Base-by-base conservation (phyloP, 2,329 filamentous ascomycete genomes). In the Cordyceps pruinosa region DNA sequence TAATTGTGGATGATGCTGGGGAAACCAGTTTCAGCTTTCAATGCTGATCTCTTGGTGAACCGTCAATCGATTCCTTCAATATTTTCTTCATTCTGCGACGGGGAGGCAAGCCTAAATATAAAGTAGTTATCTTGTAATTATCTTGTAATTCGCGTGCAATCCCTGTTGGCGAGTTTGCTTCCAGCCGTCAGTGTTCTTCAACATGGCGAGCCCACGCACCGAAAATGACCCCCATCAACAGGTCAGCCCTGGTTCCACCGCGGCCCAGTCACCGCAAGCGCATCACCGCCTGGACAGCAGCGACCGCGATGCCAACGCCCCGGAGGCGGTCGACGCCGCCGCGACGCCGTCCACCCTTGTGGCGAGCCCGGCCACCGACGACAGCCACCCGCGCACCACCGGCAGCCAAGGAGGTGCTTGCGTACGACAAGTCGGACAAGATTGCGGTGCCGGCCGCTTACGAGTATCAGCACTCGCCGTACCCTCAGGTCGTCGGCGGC, bases 11-110 rank as follows among this genome's bases (percentile, higher is more conserved):
- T 28, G 39, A 25, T 26, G 21, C 28, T 44, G 50, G 39, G 28
- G 39, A 53, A 21, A 19, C 39, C 21, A 35, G 50, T 45, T 53
- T 53, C 50, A 53, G 50, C 50, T 53, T 34, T 15, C n/a, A n/a
- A 45, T 21, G 50, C 17, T 34, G 50, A 53, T 53, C 50, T 26
- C 4, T 35, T 37, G 2, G 12, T 12, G 5, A n/a, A 17, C 15
- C 15, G 19, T 19, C 17, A 5, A 7, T 41, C 9, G 1, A 12
- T 23, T 12, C 21, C 21, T 4, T 9, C 2, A 5, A n/a, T 10
- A 25, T 32, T n/a, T 25, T 17, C 25, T 13, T n/a, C 3, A 5
- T 39, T 19, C 17, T 41, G 26, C 25, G 35, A 42, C 35, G 12
- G 17, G 17, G 12, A 23, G 3, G 21, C 5, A 19, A 23, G 10